Base-by-base conservation (phyloP, 164 flowering plant genomes). In the Nymphaea colorata region DNA sequence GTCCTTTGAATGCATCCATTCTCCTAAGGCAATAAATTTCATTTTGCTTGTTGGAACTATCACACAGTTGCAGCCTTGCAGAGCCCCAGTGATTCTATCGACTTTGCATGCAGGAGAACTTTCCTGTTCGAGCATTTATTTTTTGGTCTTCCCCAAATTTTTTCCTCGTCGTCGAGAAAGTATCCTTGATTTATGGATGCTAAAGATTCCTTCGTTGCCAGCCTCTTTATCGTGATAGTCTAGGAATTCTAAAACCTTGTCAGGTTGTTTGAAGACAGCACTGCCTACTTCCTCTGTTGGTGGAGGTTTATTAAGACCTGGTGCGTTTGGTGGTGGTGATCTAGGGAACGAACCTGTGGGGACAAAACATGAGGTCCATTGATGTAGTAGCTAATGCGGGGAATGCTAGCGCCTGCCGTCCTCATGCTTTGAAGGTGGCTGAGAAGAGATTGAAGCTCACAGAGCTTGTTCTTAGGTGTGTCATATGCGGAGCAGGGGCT, bases 381-480 rank as follows among this genome's bases (percentile, higher is more conserved):
- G 88, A 87, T 47, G 83, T 83, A 47, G 83, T 83, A 47, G 98
- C 90, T n/a, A 87, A 93, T 74, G 96, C 95, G 44, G 96, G 87
- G 53, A 85, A 75, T 80, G 89, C 88, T 5, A 80, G 91, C 36
- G 96, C 85, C 42, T 83, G 74, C 42, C 42, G 42, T 59, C 84
- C 89, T 18, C 69, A 79, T 62, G 72, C 76, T 61, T 47, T 82
- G 79, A 87, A 81, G 81, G 83, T 76, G 65, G 65, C 87, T 65
- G 97, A 93, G 69, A 75, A 88, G 73, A 84, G 86, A 66, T 81
- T 93, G 62, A 87, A 83, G 78, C 51, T 89, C 61, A 81, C 84
- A 11, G 97, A 93, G 80, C 41, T 91, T 67, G 79, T 85, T 12
- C 57, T 93, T 71, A 89, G 98, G 80, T 87, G 84, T 78, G 63